Percentiles rank a stretch among this genome's conserved stretches.
phyloP scores from a whole-genome alignment of 2,329 filamentous ascomycete species.

The Hypoxylon sp. region DNA sequence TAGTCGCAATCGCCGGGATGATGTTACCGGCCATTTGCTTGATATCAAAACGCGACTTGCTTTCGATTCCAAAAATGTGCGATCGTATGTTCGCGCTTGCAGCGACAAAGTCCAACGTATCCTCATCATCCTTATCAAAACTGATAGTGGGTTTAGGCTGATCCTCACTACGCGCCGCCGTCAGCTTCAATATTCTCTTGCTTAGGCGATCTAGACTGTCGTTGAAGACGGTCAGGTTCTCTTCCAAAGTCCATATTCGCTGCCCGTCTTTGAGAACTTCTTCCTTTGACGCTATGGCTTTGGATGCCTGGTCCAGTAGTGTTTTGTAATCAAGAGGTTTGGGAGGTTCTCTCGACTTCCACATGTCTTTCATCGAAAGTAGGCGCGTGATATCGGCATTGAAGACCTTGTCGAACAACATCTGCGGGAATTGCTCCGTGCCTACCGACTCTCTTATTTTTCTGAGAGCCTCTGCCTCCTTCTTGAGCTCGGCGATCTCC shows the following conservation, averaged over 20 bases:
- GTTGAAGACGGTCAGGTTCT: constrained; percentile 87
- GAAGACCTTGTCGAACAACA: constrained; percentile 95
- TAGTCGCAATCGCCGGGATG: constrained; percentile 97
- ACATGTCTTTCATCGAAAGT: constrained; percentile 92
- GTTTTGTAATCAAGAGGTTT: constrained; percentile 74
- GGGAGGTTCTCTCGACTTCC: constrained; percentile 83
- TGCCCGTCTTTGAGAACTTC: constrained; percentile 73
- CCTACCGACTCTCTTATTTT: constrained; percentile 84
- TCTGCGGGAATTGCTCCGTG: constrained; percentile 75
- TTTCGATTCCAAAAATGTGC: constrained; percentile 85
- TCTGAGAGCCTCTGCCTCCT: constrained; percentile 84
- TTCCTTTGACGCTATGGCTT: constrained; percentile 60
- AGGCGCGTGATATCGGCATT: constrained; percentile 83
- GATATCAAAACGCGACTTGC: constrained; percentile 91
- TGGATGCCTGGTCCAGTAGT: constrained; percentile 61
- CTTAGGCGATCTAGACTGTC: constrained; percentile 83
- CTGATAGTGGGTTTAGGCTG: constrained; percentile 71
- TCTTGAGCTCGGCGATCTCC: constrained; percentile 87
- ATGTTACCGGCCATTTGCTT: constrained; percentile 99
- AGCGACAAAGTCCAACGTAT: constrained; percentile 94
- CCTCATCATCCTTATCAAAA: constrained; percentile 97
- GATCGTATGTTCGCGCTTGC: constrained; percentile 91
- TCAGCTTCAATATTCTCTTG: constrained; percentile 73
- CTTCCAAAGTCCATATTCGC: constrained; percentile 78
- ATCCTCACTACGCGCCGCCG: constrained; percentile 55